Base-by-base conservation (phyloP, 2,329 filamentous ascomycete species). In the Pyrenochaeta sp. region DNA sequence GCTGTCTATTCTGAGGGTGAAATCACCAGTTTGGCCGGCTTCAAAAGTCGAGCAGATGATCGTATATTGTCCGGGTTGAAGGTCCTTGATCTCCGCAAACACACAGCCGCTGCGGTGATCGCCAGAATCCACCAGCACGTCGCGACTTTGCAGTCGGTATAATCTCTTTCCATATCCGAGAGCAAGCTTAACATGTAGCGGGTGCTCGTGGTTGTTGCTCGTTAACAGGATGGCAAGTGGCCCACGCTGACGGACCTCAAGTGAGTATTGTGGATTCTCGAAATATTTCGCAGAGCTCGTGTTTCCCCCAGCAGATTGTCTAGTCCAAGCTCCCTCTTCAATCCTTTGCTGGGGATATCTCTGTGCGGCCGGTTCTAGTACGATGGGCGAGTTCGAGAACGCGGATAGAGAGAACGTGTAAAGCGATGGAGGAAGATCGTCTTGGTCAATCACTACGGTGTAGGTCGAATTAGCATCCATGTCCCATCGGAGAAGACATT, bases 31-130 rank as follows among this genome's bases (percentile, higher is more conserved):
- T 71, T 96, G 91, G 8, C 90, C 90, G 0, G 90, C 85, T 62
- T 96, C 92, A 74, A 96, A 98, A 0, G 94, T 96, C 2, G 92
- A 97, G 73, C 91, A 94, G 6, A 97, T 90, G 54, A 97, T 84
- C 0, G 92, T 97, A 76, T 98, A 99, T 0, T 83, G 83, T 0
- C 94, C 94, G 0, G 86, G 80, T 39, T 88, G 87, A 19, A 97
- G 79, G 22, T 80, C 71, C 69, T 76, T 65, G 6, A 86, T 79
- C 61, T 91, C 86, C 2, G 90, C 88, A 32, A 93, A 82, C 3
- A 91, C 91, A 72, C 90, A 91, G 28, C 91, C 90, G 28, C 90
- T 88, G 48, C 91, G 88, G 77, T 99, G 97, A 66, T 97, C 92
- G n/a, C 91, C 91, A 34, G 92, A 96, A 54, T 92, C 90, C 24